phyloP scores from a whole-genome alignment of 805 yeast species.

The Candida nemodendra region DNA sequence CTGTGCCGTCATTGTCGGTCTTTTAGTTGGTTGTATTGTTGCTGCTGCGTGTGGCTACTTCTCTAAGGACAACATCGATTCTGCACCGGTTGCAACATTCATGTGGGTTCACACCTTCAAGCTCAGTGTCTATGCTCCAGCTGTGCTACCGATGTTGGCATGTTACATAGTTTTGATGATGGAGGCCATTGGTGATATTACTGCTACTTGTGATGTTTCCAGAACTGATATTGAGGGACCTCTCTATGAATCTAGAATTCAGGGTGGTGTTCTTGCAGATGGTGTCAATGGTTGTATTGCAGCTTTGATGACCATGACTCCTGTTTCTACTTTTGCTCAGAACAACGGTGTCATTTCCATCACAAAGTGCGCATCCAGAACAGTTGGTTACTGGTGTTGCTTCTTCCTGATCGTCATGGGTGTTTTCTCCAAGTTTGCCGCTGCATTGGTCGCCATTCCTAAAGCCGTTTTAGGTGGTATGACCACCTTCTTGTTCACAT shows the following conservation, averaged over 20 bases:
- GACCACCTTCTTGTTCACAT: slow-evolving; percentile 58
- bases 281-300: slow-evolving; percentile 78
- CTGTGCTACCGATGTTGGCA: slow-evolving; percentile 81
- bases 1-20: slow-evolving; percentile 86
- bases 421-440: slow-evolving; percentile 80
- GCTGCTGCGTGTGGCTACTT: slow-evolving; percentile 91
- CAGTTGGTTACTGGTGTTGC: slow-evolving; percentile 53
- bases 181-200: slow-evolving; percentile 94
- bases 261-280: slow-evolving; percentile 91
- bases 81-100: slow-evolving; percentile 81
- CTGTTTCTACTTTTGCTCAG: slow-evolving; percentile 90
- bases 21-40: slow-evolving; percentile 85
- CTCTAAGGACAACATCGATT: slow-evolving; percentile 50
- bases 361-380: slow-evolving; percentile 87
- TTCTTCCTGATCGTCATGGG: slow-evolving; percentile 85
- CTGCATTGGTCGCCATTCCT: slow-evolving; percentile 84
- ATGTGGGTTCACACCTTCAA: slow-evolving; percentile 86
- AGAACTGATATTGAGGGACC: slow-evolving; percentile 82
- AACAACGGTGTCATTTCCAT: slow-evolving; percentile 92
- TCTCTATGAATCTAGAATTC: slow-evolving; percentile 77
- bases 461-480: slow-evolving; percentile 82
- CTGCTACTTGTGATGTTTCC: slow-evolving; percentile 92
- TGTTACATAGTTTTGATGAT: slow-evolving; percentile 79
- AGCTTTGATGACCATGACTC: slow-evolving; percentile 81
- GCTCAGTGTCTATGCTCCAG: slow-evolving; percentile 75